Base-by-base conservation (phyloP, 441 rosid genomes). In the Kokia cookei region DNA sequence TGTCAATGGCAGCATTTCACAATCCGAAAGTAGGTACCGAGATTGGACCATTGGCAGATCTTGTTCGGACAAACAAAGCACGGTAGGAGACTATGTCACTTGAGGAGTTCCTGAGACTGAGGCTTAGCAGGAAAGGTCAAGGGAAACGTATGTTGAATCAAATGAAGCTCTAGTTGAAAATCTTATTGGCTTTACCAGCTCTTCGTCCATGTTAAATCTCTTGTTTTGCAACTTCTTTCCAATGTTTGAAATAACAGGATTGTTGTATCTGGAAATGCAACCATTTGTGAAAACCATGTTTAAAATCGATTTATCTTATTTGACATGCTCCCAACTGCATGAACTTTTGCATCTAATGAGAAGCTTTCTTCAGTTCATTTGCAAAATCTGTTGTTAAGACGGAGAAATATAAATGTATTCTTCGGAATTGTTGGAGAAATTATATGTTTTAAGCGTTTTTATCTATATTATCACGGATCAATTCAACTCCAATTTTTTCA, bases 331-430 rank as follows among this genome's bases (percentile, higher is more conserved):
- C 4, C 58, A 22, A 3, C 35, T 0, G 1, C 12, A 54, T 87
- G 94, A 93, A 82, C 64, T 17, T 91, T 79, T 65, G 98, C 94
- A 0, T 74, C 83, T 0, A 75, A 89, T 79, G 80, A 79, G 74
- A 86, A 0, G 82, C 82, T 5, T 87, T 93, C 76, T 90, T 90
- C 58, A 8, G 1, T 0, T 83, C 87, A 10, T 91, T 82, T 80
- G 93, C 72, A 0, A 79, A 86, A 57, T 90, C 96, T 0, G 82
- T 91, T 27, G 69, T 90, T 14, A 88, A 89, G 76, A 89, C 88
- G 13, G 96, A 89, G 93, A 12, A 90, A 80, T 47, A 91, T 82
- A 0, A 86, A 85, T 79, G 93, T 88, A 1, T 85, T 89, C 24
- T 80, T 86, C 0, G 92, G 84, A 0, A 6, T 11, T 37, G 79